These are phyloP conservation scores for Salix caprea DNA, from an alignment of 345 rosid species.

Conservation along the genomic window DNA sequence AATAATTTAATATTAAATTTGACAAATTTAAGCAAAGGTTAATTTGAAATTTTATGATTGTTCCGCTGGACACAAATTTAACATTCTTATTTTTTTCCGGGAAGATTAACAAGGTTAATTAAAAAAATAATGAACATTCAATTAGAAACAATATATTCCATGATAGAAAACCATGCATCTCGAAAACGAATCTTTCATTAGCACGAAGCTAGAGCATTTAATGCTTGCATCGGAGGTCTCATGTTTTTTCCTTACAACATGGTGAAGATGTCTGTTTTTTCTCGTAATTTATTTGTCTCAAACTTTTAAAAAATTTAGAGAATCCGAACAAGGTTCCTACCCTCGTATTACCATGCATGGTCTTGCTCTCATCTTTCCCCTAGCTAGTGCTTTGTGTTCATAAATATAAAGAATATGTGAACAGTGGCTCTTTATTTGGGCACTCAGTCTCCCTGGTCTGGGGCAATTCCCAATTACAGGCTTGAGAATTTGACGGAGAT, in stretches of 20 bases:
- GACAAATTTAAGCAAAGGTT: too few relatives aligned
- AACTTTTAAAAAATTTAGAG: conserved; percentile 5
- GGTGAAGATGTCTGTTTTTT: conserved; percentile 58
- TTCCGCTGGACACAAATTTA: too few relatives aligned
- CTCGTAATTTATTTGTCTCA: conserved; percentile 25
- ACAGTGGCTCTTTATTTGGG: not conserved
- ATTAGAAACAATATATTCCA: not conserved
- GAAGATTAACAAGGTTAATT: not conserved
- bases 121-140: not conserved
- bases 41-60: too few relatives aligned
- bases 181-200: conserved; percentile 41
- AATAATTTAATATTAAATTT: too few relatives aligned
- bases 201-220: conserved; percentile 42
- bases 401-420: not conserved
- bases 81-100: too few relatives aligned
- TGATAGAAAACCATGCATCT: conserved; percentile 33
- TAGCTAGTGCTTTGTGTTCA: conserved; percentile 36
- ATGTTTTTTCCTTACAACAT: conserved; percentile 19
- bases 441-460: not conserved
- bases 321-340: conserved; percentile 14
- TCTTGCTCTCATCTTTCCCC: conserved; percentile 18
- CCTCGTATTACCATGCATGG: conserved; percentile 6
- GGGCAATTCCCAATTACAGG: not conserved
- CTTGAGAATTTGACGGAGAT: not conserved
- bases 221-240: conserved; percentile 47